phyloP scores from a whole-genome alignment of 495 filamentous ascomycete genomes.

The Penicillium arizonense region DNA sequence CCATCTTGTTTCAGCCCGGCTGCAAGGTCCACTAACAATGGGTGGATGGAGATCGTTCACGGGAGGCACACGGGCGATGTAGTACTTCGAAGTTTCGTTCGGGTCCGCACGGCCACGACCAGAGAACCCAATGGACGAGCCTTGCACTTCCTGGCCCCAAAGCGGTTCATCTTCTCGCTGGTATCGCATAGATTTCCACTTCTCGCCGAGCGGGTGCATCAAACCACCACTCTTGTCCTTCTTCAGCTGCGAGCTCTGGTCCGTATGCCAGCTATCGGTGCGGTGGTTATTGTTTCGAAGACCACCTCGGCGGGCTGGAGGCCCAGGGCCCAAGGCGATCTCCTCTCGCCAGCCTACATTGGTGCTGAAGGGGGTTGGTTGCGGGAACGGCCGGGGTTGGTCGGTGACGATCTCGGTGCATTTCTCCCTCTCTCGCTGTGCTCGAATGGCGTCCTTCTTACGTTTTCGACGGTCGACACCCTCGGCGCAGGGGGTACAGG shows the following conservation, averaged over 20 bases:
- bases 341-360: slow-evolving; percentile 87
- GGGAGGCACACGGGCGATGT: slow-evolving; percentile 67
- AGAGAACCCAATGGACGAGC: slow-evolving; percentile 53
- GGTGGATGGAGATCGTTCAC: slow-evolving; percentile 87
- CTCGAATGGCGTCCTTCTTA: slow-evolving; percentile 60
- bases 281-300: slow-evolving; percentile 42
- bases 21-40: slow-evolving; percentile 71
- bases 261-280: slow-evolving; percentile 50
- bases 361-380: slow-evolving; percentile 78
- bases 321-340: slow-evolving; percentile 72
- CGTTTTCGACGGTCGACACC: slow-evolving; percentile 61
- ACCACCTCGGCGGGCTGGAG: slow-evolving; percentile 57
- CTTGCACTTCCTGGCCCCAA: slow-evolving; percentile 60
- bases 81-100: slow-evolving; percentile 54
- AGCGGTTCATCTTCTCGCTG: slow-evolving; percentile 84
- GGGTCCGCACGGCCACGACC: slow-evolving; percentile 43
- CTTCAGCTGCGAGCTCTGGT: slow-evolving; percentile 22
- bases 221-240: slow-evolving; percentile 31
- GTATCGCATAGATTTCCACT: slow-evolving; percentile 72
- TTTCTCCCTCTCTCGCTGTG: slow-evolving; percentile 58
- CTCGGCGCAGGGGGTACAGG: slow-evolving; percentile 77
- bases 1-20: slow-evolving; percentile 72
- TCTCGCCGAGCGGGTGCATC: slow-evolving; percentile 47
- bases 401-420: slow-evolving; percentile 51
- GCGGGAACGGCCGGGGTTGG: slow-evolving; percentile 69